Evolutionary conservation across 345 rosid species (phyloP), one percentile per base, ranked within the genome.

Genomic region (Diplotaxis tenuifolia): DNA sequence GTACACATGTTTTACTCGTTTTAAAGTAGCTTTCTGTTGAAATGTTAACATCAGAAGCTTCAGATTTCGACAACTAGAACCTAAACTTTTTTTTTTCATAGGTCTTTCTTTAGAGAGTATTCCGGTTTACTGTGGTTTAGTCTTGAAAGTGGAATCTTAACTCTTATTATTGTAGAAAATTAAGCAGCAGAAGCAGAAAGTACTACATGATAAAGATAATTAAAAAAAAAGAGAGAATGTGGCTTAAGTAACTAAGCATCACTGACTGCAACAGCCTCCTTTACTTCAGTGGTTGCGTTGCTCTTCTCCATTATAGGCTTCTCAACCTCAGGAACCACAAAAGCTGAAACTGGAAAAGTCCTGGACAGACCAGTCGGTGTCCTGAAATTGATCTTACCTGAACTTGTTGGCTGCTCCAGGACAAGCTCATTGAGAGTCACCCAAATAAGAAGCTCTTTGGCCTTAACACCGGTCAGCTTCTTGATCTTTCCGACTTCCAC

Each of bases 391-490:
- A 94, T 84, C 74, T 85, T 91, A n/a, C n/a, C n/a, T n/a, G n/a
- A n/a, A n/a, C 4, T 81, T 87, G 9, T 82, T 86, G 49, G 87
- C 86, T 0, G 81, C 2, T 23, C 34, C 4, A 25, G n/a, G n/a
- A n/a, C n/a, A 1, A 84, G 62, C 19, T 94, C 95, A 42, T 77
- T 52, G 50, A 94, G 64, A 6, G 83, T 32, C 16, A 94, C 25
- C 98, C 98, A 91, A 28, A 91, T 8, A 62, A 94, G 76, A 25
- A 91, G 86, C 87, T 94, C 98, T 80, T 88, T 89, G 67, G 90
- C 81, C 87, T 94, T 91, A 18, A 94, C 98, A 12, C 98, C 98
- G 1, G 89, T 89, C 45, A 94, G 95, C 74, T 87, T 91, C 96
- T 87, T 94, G 87, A 94, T 91, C 90, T 66, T 91, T 38, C 73